These are phyloP conservation scores for Hydrangea macrophylla DNA, from an alignment of 148 eudicot species.

Conservation along the genomic window DNA sequence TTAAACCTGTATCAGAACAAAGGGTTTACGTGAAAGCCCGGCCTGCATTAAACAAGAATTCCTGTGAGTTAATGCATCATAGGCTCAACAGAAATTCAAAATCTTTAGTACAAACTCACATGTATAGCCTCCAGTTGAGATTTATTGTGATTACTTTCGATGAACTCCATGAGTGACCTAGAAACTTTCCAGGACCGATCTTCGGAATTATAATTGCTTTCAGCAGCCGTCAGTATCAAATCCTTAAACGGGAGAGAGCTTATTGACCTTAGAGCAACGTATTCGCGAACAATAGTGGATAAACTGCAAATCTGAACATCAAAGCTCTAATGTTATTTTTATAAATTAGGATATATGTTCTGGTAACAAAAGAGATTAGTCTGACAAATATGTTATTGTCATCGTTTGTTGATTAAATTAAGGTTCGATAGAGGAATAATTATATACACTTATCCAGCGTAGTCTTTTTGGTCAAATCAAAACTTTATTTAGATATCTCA, in stretches of 20 bases:
- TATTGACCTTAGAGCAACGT: conserved; percentile 82
- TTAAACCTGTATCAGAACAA: conserved; percentile 88
- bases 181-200: conserved; percentile 80
- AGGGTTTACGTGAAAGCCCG: conserved; percentile 75
- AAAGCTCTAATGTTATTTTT: conserved; percentile 4
- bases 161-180: conserved; percentile 59
- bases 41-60: conserved; percentile 49
- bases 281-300: conserved; percentile 90
- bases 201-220: conserved; percentile 38
- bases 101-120: conserved; percentile 45
- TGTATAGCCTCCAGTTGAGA: conserved; percentile 85
- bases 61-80: neutral
- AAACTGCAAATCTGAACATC: conserved; percentile 80
- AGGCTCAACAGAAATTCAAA: neutral
- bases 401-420: too few relatives aligned
- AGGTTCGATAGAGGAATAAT: neutral
- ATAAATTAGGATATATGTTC: neutral
- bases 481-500: neutral
- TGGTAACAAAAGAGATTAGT: neutral
- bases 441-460: neutral
- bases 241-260: conserved; percentile 74
- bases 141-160: conserved; percentile 78
- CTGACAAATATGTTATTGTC: neutral
- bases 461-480: neutral
- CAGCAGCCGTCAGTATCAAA: conserved; percentile 71